Evolutionary conservation across 2,329 filamentous ascomycete genomes (phyloP).

Genomic region (Cordyceps tenuipes): DNA sequence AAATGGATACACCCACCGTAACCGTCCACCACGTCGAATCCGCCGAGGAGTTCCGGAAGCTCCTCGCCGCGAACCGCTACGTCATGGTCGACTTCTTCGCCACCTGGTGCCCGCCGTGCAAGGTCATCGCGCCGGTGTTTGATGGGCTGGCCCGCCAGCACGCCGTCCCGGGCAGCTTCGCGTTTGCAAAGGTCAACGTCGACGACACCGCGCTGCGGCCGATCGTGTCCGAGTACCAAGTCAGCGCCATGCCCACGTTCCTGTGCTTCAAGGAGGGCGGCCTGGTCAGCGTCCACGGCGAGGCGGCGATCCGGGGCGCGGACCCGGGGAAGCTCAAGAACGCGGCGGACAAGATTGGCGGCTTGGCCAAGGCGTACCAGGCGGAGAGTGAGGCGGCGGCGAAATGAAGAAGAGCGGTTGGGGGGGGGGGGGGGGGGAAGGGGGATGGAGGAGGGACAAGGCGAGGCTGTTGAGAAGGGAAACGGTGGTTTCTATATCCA

Average conservation of each 20-base stretch:
- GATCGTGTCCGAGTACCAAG: constrained; percentile 63
- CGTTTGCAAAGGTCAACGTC: constrained; percentile 88
- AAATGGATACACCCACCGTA: constrained; percentile 6
- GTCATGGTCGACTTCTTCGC: constrained; percentile 42
- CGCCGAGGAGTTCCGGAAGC: constrained; percentile 25
- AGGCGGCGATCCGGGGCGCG: constrained; percentile 24
- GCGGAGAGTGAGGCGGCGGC: constrained; percentile 15
- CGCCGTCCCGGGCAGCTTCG: constrained; percentile 40
- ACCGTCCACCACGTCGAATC: constrained; percentile 22
- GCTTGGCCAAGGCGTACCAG: constrained; percentile 25
- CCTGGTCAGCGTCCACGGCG: constrained; percentile 24
- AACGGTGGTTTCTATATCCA: too few species aligned
- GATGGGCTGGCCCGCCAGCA: constrained; percentile 23
- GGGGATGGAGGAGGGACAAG: neutral
- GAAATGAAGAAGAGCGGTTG: neutral
- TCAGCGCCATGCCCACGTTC: constrained; percentile 94
- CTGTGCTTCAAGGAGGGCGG: constrained; percentile 70
- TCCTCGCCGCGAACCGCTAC: constrained; percentile 32
- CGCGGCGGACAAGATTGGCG: constrained; percentile 30
- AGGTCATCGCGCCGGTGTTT: constrained; percentile 38
- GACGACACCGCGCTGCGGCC: constrained; percentile 59
- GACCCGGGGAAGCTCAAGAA: constrained; percentile 18
- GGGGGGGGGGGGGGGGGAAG: too few species aligned
- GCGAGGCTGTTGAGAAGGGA: too few species aligned
- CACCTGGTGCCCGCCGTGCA: constrained; percentile 44